Conservation (phyloP, 2,329 filamentous ascomycete genomes). For the Calonectria pseudoturangicola region DNA sequence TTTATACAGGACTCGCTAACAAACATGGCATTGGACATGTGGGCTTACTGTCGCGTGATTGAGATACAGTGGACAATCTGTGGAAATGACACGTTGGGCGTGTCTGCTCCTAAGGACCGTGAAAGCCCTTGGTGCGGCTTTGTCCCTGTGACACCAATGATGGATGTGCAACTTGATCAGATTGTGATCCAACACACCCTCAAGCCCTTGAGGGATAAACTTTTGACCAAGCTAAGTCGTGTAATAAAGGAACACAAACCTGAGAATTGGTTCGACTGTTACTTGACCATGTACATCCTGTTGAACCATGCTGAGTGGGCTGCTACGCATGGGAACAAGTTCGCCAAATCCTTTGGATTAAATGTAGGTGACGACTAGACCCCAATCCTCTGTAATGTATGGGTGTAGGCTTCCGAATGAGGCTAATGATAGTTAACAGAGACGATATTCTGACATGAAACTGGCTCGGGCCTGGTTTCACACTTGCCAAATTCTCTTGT, state of each 20-base stretch:
- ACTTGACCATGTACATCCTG: background rate
- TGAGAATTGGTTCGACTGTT: background rate
- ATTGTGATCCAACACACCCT: background rate
- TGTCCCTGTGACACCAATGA: background rate
- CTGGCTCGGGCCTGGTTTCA: background rate
- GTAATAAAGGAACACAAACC: background rate
- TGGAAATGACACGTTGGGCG: background rate
- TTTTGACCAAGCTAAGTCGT: background rate
- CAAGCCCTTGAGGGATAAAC: background rate
- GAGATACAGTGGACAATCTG: background rate
- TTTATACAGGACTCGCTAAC: background rate
- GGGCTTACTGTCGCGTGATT: background rate
- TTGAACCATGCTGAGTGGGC: background rate
- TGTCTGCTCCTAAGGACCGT: background rate
- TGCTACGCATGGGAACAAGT: background rate
- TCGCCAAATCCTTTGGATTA: background rate
- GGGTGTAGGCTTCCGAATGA: background rate
- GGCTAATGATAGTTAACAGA: background rate
- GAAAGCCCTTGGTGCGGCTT: background rate
- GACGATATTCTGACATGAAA: background rate
- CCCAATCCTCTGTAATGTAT: background rate
- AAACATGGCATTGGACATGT: background rate
- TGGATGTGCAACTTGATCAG: background rate
- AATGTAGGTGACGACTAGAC: background rate
- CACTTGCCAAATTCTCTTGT: background rate